Evolutionary conservation across 441 rosid species (phyloP), one percentile per base, ranked within the genome.

Genomic region (Populus trichocarpa): DNA sequence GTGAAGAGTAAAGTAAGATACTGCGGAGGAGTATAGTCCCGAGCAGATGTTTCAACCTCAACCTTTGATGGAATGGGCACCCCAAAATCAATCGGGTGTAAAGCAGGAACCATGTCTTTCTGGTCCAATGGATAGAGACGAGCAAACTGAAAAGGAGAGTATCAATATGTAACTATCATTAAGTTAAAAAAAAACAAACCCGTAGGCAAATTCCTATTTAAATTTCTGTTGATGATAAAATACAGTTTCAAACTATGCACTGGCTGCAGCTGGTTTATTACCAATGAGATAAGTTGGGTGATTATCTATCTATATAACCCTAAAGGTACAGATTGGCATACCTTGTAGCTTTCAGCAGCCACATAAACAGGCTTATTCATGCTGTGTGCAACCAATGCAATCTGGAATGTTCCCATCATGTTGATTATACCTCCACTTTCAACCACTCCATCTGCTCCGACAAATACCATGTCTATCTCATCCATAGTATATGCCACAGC

Each of bases 391-490:
- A 93, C 92, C 35, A 93, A 80, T 28, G 98, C 99, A 36, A 91
- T 93, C 84, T 95, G 98, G 80, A 90, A 95, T 3, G 99, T 92
- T 16, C 99, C 98, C 95, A 95, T 95, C 99, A 95, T 90, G 88
- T 95, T 95, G 74, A 93, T 93, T 63, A 93, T 86, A 77, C 99
- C 98, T 7, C 99, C 98, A 67, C 98, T 95, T 80, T 93, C 99
- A 1, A 91, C 97, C 35, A 95, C 95, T 78, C 94, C 98, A 74
- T 93, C 98, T 25, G 96, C 98, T 30, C 99, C 97, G 0, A 93
- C 93, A 72, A 92, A 81, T 42, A 92, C 95, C 98, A 93, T 92
- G 82, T 93, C 98, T 22, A 91, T 93, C 79, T 93, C 98, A 76
- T 92, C 97, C 96, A 93, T 93, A 57, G 86, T 78, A 81, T 95